A percentile compares a stretch with the other conserved stretches of the same genome.
phyloP scores from a whole-genome alignment of 345 rosid species.

The Orychophragmus violaceus region DNA sequence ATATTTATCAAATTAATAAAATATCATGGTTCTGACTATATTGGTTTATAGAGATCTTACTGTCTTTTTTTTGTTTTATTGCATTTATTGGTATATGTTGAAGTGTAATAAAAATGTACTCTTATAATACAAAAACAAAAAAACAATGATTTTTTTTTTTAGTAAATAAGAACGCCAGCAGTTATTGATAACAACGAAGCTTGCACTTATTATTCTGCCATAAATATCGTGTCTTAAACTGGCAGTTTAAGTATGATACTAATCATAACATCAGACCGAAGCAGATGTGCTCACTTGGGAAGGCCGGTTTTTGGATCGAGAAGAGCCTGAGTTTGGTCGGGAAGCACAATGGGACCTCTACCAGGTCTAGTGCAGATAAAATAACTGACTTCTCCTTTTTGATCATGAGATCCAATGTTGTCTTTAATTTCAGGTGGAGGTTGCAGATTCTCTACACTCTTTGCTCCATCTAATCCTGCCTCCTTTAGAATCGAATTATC shows the following conservation, averaged over 20 bases:
- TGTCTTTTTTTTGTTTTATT: too few relatives aligned
- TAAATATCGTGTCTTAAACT: slow-evolving; percentile 1
- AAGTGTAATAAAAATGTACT: background rate
- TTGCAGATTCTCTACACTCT: slow-evolving; percentile 51
- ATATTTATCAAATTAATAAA: too few relatives aligned
- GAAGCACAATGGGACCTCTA: slow-evolving; percentile 66
- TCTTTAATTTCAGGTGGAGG: slow-evolving; percentile 38
- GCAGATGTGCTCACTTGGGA: slow-evolving; percentile 42
- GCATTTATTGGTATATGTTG: too few relatives aligned
- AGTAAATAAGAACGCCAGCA: slow-evolving; percentile 4
- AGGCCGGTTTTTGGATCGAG: slow-evolving; percentile 59
- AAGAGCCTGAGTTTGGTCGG: slow-evolving; percentile 61
- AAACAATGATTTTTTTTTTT: background rate
- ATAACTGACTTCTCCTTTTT: slow-evolving; percentile 68
- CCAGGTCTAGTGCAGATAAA: slow-evolving; percentile 94
- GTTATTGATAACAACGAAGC: slow-evolving; percentile 15
- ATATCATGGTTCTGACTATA: too few relatives aligned
- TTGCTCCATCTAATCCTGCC: slow-evolving; percentile 57
- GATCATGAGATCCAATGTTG: slow-evolving; percentile 45
- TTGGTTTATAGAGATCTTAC: too few relatives aligned
- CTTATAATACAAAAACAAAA: background rate
- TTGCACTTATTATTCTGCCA: slow-evolving; percentile 13
- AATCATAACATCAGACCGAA: background rate
- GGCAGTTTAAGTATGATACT: slow-evolving; percentile 10
- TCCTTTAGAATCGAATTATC: slow-evolving; percentile 76